Conservation (phyloP, 305 asterid genomes). For the Coffea humblotiana region DNA sequence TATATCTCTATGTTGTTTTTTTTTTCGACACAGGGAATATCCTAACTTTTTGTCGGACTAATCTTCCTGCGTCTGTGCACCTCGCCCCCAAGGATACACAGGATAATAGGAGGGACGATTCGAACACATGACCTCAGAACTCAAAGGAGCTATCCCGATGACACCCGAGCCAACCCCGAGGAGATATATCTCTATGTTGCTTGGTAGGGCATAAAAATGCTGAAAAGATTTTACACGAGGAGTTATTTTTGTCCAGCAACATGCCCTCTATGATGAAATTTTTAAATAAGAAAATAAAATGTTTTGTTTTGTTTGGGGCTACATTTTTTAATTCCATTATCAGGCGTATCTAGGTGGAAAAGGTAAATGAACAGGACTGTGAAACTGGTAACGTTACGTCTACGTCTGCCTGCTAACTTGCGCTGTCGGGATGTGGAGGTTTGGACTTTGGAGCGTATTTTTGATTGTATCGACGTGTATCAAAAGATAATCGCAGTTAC, state of each 20-base stretch:
- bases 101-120: too few species aligned
- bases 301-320: too few species aligned
- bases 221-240: too few species aligned
- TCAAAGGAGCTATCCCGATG: too few species aligned
- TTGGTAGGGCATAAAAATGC: background rate
- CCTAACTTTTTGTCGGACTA: accelerated
- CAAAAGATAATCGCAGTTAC: background rate
- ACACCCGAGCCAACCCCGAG: too few species aligned
- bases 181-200: too few species aligned
- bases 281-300: background rate
- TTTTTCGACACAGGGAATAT: too few species aligned
- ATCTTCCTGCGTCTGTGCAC: accelerated
- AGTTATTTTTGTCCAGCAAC: background rate
- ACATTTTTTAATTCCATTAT: background rate
- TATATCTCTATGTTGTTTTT: too few species aligned
- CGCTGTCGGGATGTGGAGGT: slow-evolving; percentile 36
- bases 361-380: background rate
- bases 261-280: too few species aligned
- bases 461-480: slow-evolving; percentile 18
- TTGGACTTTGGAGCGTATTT: slow-evolving; percentile 41
- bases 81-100: too few species aligned
- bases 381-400: slow-evolving; percentile 46
- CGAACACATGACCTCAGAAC: too few species aligned
- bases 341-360: background rate
- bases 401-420: slow-evolving; percentile 55